These are phyloP conservation scores for Nakazawaea populi DNA, from an alignment of 805 yeast species.

Conservation along the genomic window DNA sequence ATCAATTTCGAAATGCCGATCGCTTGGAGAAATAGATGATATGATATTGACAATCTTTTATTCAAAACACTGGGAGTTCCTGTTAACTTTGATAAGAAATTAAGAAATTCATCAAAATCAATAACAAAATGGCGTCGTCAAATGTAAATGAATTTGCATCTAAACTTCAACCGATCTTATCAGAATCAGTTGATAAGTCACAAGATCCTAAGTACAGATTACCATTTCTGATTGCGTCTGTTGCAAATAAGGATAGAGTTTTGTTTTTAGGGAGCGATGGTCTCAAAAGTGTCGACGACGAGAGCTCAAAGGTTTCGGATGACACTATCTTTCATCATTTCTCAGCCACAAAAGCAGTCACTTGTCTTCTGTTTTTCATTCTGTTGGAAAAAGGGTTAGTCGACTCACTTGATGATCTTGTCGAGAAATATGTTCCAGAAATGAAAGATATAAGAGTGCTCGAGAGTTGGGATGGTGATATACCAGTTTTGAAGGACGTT, in stretches of 20 bases:
- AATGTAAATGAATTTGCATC: background rate
- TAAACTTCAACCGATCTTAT: conserved; percentile 9
- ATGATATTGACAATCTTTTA: too few relatives aligned
- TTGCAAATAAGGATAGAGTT: background rate
- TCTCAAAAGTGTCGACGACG: conserved; percentile 8
- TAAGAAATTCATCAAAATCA: too few relatives aligned
- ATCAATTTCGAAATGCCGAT: too few relatives aligned
- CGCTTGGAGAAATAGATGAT: too few relatives aligned
- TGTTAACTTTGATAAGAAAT: too few relatives aligned
- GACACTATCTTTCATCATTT: conserved; percentile 25
- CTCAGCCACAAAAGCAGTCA: conserved; percentile 26
- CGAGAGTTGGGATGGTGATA: conserved; percentile 4
- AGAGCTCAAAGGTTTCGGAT: conserved; percentile 12
- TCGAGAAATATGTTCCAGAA: conserved; percentile 25
- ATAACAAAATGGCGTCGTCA: too few relatives aligned
- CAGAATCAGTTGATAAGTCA: background rate
- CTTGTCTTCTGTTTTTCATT: conserved; percentile 25
- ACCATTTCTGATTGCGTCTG: conserved; percentile 4
- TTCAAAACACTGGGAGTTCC: too few relatives aligned
- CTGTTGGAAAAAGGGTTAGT: conserved; percentile 27
- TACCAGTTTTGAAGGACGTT: conserved; percentile 12
- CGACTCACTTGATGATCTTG: conserved; percentile 24
- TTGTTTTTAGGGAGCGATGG: conserved; percentile 10
- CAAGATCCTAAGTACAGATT: background rate
- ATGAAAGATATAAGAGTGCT: conserved; percentile 20